Evolutionary conservation across 2,329 filamentous ascomycete species (phyloP).

Genomic region (Colletotrichum magnum): DNA sequence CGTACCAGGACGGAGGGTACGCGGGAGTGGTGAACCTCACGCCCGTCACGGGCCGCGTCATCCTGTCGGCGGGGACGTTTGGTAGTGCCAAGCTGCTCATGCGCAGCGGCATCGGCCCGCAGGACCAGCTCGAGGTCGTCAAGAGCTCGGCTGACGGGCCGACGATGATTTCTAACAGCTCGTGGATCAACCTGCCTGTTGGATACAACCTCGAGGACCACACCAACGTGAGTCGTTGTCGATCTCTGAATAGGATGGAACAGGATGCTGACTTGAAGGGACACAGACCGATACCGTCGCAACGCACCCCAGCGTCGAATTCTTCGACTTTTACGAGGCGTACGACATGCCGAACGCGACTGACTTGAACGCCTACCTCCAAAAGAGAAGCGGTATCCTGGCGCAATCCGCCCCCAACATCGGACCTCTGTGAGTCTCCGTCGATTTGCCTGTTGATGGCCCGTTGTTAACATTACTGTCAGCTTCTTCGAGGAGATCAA

Average conservation of each 20-base stretch:
- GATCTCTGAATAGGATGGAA: too few relatives aligned
- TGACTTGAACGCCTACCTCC: constrained; percentile 61
- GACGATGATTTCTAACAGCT: constrained; percentile 63
- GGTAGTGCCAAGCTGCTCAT: constrained; percentile 79
- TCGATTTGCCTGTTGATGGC: not conserved
- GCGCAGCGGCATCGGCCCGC: constrained; percentile 76
- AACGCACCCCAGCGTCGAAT: constrained; percentile 60
- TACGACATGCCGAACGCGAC: constrained; percentile 63
- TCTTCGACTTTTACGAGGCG: constrained; percentile 77
- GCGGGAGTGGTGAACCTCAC: constrained; percentile 74
- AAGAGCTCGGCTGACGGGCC: constrained; percentile 63
- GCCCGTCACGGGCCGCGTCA: constrained; percentile 72
- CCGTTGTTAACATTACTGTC: constrained; percentile 54
- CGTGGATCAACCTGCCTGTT: constrained; percentile 72
- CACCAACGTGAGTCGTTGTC: constrained; percentile 55
- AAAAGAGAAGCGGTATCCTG: constrained; percentile 69
- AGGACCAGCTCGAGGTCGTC: constrained; percentile 69
- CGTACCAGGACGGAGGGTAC: constrained; percentile 66
- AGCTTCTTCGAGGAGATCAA: constrained; percentile 65
- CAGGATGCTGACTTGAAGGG: too few relatives aligned
- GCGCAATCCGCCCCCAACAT: constrained; percentile 77
- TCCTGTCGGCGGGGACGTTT: constrained; percentile 78
- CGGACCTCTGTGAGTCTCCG: constrained; percentile 64
- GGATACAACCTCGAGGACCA: constrained; percentile 73
- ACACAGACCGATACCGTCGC: constrained; percentile 63